Evolutionary conservation across 495 filamentous ascomycete genomes (phyloP).

Genomic region (Xylaria castorea): DNA sequence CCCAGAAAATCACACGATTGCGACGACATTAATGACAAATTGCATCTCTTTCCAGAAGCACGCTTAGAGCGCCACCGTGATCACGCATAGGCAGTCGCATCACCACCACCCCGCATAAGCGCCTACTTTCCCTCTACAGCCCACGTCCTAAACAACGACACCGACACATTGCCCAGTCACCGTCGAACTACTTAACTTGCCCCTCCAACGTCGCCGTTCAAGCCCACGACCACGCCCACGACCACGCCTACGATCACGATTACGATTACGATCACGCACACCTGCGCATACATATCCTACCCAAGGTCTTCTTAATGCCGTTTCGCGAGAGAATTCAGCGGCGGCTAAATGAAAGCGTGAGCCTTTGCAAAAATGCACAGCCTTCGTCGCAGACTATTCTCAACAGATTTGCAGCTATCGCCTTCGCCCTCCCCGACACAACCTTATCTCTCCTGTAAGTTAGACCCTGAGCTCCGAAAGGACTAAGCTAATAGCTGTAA

Average conservation of each 20-base stretch:
- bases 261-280: background rate
- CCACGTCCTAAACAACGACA: background rate
- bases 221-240: background rate
- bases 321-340: slow-evolving; percentile 39
- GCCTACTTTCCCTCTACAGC: background rate
- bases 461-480: background rate
- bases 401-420: slow-evolving; percentile 36
- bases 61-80: slow-evolving; percentile 8
- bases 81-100: background rate
- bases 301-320: slow-evolving; percentile 35
- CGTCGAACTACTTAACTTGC: background rate
- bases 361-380: slow-evolving; percentile 27
- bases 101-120: slow-evolving; percentile 13
- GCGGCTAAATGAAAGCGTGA: slow-evolving; percentile 41
- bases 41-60: background rate
- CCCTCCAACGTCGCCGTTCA: background rate
- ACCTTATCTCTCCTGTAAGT: slow-evolving; percentile 54
- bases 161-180: background rate
- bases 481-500: slow-evolving; percentile 13
- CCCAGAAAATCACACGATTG: background rate
- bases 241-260: too few relatives aligned
- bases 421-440: slow-evolving; percentile 44
- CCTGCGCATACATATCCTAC: background rate
- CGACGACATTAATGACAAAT: slow-evolving; percentile 9
- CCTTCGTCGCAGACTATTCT: slow-evolving; percentile 31